Conservation (phyloP, 1,139 yeast genomes). For the Zygosaccharomyces pseudobailii region DNA sequence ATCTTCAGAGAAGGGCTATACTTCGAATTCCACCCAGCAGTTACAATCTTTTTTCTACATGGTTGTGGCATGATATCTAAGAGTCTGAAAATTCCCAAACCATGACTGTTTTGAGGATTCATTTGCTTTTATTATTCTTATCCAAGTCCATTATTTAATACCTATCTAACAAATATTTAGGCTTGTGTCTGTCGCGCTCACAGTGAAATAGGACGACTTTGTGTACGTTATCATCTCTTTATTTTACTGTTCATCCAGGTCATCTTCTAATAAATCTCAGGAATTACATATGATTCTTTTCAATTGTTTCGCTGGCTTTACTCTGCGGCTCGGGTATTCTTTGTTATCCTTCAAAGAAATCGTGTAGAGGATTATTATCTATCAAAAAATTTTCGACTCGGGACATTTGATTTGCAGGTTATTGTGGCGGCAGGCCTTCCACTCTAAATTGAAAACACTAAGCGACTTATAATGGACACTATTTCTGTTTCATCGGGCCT, state of each 20-base stretch:
- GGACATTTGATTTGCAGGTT: too few species aligned
- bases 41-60: slow-evolving; percentile 60
- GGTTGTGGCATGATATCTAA: slow-evolving; percentile 93
- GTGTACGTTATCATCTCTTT: background rate
- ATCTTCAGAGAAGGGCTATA: slow-evolving; percentile 47
- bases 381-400: too few species aligned
- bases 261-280: too few species aligned
- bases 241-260: background rate
- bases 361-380: too few species aligned
- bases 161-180: background rate
- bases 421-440: too few species aligned
- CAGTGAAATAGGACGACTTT: background rate
- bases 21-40: slow-evolving; percentile 71
- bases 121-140: background rate
- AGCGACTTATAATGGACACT: too few species aligned
- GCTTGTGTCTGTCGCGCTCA: background rate
- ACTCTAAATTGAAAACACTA: too few species aligned
- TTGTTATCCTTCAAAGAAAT: too few species aligned
- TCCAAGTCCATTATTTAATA: background rate
- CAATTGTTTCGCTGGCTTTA: too few species aligned
- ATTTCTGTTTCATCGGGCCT: too few species aligned
- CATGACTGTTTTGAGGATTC: slow-evolving; percentile 37
- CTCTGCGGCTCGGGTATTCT: too few species aligned
- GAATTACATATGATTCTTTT: too few species aligned
- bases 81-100: slow-evolving; percentile 85